Percentiles rank a stretch among this genome's conserved stretches.
Evolutionary conservation across 2,329 filamentous ascomycete genomes (phyloP).

Genomic region (Xylaria polymorpha): DNA sequence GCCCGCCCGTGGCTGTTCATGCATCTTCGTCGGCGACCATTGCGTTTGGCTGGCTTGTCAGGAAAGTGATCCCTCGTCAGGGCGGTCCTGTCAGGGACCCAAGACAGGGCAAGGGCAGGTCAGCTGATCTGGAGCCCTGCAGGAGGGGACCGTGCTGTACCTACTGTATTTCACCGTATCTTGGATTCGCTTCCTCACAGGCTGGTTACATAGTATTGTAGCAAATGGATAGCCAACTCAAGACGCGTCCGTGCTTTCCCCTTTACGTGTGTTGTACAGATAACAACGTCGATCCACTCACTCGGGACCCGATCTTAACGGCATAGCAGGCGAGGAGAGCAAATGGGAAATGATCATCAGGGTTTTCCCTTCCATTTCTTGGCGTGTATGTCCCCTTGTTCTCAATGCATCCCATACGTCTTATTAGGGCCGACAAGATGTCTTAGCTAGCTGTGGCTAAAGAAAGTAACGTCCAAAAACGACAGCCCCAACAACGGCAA

Average conservation of each 20-base stretch:
- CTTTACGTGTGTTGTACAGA: neutral
- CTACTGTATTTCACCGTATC: neutral
- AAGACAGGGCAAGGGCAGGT: neutral
- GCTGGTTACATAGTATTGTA: neutral
- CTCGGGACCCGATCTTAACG: conserved; percentile 23
- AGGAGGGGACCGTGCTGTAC: neutral
- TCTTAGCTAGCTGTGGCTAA: neutral
- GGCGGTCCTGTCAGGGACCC: neutral
- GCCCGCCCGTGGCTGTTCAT: neutral
- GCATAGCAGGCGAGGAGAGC: neutral
- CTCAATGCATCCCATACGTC: neutral
- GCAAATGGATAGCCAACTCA: neutral
- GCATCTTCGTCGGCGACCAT: neutral
- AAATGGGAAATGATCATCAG: conserved; percentile 25
- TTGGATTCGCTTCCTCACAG: neutral
- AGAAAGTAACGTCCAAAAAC: neutral
- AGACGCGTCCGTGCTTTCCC: neutral
- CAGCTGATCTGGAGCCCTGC: conserved; percentile 14
- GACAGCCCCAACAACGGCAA: too few species aligned
- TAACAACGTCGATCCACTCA: conserved; percentile 13
- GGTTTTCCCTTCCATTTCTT: neutral
- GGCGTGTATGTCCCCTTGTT: neutral
- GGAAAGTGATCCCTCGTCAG: neutral
- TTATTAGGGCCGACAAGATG: neutral
- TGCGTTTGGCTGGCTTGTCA: neutral